phyloP scores from a whole-genome alignment of 2,329 filamentous ascomycete species.

The Cadophora sp. region DNA sequence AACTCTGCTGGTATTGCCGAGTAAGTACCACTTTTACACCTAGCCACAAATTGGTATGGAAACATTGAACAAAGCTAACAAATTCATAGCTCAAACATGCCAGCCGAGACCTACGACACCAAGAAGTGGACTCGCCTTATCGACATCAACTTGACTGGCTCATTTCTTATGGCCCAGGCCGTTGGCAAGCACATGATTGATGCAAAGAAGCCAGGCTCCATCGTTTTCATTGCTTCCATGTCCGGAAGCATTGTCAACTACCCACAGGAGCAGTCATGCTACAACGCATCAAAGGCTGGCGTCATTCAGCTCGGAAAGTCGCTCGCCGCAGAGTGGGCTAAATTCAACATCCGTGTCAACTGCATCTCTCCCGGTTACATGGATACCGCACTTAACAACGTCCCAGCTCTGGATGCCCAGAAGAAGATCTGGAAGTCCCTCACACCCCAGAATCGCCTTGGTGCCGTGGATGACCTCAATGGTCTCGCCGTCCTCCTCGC shows the following conservation, averaged over 20 bases:
- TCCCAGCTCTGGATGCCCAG: conserved; percentile 78
- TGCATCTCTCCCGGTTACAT: conserved; percentile 84
- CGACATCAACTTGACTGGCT: conserved; percentile 83
- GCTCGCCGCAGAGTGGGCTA: conserved; percentile 84
- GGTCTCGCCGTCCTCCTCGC: conserved; percentile 79
- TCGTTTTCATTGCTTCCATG: conserved; percentile 82
- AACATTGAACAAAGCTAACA: conserved; percentile 25
- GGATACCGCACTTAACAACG: conserved; percentile 82
- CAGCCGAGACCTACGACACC: conserved; percentile 77
- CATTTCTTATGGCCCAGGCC: conserved; percentile 79
- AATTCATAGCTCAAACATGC: conserved; percentile 71
- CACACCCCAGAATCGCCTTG: conserved; percentile 77
- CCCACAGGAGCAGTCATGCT: conserved; percentile 82
- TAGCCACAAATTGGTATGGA: too few relatives aligned
- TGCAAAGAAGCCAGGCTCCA: conserved; percentile 72
- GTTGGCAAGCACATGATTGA: conserved; percentile 76
- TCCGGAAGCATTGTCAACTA: conserved; percentile 86
- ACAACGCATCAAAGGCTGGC: conserved; percentile 85
- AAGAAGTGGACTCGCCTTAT: conserved; percentile 80
- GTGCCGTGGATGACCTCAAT: conserved; percentile 77
- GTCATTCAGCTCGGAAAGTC: conserved; percentile 82
- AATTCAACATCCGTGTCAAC: conserved; percentile 82
- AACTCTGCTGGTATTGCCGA: conserved; percentile 83
- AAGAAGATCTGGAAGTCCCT: conserved; percentile 81
- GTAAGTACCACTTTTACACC: conserved; percentile 46